Base-by-base conservation (phyloP, 441 rosid species). In the Syzygium malaccense region DNA sequence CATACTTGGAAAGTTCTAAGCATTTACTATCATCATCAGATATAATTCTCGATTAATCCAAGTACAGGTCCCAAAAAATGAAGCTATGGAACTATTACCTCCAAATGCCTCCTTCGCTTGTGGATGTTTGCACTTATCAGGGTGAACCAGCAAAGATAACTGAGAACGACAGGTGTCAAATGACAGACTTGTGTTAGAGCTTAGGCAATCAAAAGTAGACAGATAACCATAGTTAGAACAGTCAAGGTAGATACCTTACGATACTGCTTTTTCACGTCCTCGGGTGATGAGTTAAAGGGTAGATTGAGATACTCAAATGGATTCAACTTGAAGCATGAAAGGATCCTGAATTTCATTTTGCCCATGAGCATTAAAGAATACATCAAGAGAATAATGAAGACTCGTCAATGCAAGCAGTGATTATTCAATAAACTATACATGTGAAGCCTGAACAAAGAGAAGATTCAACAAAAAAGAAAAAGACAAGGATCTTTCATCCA, bases 91-190 rank as follows among this genome's bases (percentile, higher is more conserved):
- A 83, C 12, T 53, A 71, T 37, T 92, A 96, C 99, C 99, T 91
- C 93, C 96, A 92, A 98, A 98, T 68, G 99, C 99, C 93, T 98
- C 99, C 91, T 98, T 97, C 58, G 99, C 98, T 92, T 95, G 97
- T 33, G 97, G 98, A 92, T 98, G 99, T 93, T 98, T 97, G 96
- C 99, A 98, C 93, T 98, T 98, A 88, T 98, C 99, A 93, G 99
- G 99, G 68, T 97, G 99, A 92, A 97, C 99, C 93, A 98, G 90
- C 93, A 98, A 92, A 88, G 99, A 98, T 87, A 98, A 85, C 99
- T 98, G 86, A 23, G 89, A 86, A 78, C 51, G 55, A 89, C 91
- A 89, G 37, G 88, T 14, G 79, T 78, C 88, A 87, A 88, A 75
- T 55, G 26, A 19, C 66, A 45, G 41, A 86, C 86, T 14, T 78